phyloP scores from a whole-genome alignment of 1,284 basidiomycete species.

The Anthracocystis setariae region DNA sequence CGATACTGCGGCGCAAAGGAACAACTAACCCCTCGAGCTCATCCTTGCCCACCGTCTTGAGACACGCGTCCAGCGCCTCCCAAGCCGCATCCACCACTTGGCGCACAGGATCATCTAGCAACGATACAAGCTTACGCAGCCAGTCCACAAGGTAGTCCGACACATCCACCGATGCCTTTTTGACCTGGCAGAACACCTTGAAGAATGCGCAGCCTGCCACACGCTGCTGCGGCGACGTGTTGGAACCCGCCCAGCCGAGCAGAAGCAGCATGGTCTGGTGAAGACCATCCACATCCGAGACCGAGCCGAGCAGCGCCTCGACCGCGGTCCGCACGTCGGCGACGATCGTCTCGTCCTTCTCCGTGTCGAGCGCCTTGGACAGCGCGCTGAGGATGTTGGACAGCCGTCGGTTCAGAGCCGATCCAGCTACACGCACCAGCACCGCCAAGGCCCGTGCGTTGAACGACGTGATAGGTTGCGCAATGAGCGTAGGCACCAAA shows the following conservation, averaged over 20 bases:
- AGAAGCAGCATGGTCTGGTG: constrained; percentile 66
- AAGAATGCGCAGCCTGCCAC: constrained; percentile 58
- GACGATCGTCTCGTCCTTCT: constrained; percentile 50
- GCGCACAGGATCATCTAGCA: constrained; percentile 82
- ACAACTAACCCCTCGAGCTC: constrained; percentile 77
- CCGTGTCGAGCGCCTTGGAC: constrained; percentile 56
- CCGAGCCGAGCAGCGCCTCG: constrained; percentile 53
- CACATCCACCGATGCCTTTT: constrained; percentile 51
- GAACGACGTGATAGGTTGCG: constrained; percentile 90
- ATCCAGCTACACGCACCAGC: constrained; percentile 90
- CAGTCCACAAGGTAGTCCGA: constrained; percentile 84
- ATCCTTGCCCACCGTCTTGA: constrained; percentile 91
- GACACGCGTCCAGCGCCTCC: constrained; percentile 84
- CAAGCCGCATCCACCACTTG: constrained; percentile 84
- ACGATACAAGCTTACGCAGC: constrained; percentile 88
- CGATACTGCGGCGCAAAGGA: constrained; percentile 87
- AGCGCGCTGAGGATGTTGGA: constrained; percentile 60
- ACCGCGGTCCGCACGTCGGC: constrained; percentile 46
- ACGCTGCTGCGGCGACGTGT: constrained; percentile 45
- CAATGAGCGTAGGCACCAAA: constrained; percentile 91
- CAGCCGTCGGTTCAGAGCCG: constrained; percentile 76
- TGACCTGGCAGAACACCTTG: constrained; percentile 58
- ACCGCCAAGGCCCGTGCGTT: constrained; percentile 92
- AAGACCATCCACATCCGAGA: constrained; percentile 59
- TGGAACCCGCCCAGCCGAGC: constrained; percentile 62